Conservation (phyloP, 73 alveolate genomes). For the Durusdinium trenchii region DNA sequence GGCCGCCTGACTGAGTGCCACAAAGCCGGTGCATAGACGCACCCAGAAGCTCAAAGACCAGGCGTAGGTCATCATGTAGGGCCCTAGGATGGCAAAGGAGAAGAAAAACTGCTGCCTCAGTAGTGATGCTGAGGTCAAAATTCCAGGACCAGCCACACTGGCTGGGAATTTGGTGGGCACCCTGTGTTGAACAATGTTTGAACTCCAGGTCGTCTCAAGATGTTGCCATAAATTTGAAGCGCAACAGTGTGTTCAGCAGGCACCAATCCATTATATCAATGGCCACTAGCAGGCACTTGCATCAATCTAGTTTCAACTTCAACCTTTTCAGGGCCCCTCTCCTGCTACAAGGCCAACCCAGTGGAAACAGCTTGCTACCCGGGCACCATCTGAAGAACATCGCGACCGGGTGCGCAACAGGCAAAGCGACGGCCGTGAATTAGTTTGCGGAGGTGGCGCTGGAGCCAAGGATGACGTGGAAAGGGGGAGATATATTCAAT, state of each 20-base stretch:
- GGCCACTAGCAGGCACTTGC: neutral
- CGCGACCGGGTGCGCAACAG: neutral
- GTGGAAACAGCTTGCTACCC: neutral
- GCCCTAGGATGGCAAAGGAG: slow-evolving; percentile 70
- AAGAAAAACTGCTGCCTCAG: slow-evolving; percentile 75
- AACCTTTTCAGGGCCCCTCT: neutral
- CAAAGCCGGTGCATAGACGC: slow-evolving; percentile 70
- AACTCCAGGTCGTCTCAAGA: neutral
- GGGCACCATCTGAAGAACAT: slow-evolving; percentile 32
- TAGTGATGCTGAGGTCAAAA: neutral
- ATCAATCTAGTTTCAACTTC: neutral
- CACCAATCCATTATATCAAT: no score
- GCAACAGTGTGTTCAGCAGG: neutral
- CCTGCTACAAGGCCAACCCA: neutral
- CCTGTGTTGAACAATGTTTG: neutral
- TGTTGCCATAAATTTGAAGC: no score
- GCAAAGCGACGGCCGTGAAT: neutral
- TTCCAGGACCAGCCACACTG: neutral
- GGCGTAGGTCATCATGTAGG: slow-evolving; percentile 85
- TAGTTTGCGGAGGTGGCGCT: neutral
- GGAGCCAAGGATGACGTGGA: no score
- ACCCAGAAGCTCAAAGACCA: slow-evolving; percentile 65
- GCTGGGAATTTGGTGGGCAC: neutral
- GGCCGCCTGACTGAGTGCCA: slow-evolving; percentile 77
- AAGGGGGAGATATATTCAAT: no score